Percentiles rank a stretch among this genome's conserved stretches.
These are phyloP conservation scores for Monosporascus sp. DNA, from an alignment of 2,329 filamentous ascomycete species.

Conservation along the genomic window DNA sequence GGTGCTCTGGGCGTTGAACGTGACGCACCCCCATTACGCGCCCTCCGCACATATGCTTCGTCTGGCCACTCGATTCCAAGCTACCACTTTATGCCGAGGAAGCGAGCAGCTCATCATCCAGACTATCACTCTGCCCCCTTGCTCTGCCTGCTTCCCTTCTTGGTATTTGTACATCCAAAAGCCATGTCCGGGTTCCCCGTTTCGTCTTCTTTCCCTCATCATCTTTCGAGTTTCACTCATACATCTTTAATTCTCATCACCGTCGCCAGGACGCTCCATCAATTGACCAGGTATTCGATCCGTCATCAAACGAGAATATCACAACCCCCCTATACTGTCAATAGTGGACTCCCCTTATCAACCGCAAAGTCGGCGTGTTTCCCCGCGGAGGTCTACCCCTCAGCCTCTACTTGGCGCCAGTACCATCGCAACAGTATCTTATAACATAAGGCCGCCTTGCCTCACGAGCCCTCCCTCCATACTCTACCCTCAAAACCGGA, in stretches of 20 bases:
- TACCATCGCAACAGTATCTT: slow-evolving; percentile 7
- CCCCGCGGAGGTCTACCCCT: background rate
- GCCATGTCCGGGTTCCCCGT: background rate
- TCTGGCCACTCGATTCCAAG: background rate
- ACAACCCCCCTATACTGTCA: background rate
- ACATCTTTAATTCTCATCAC: background rate
- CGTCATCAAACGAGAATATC: background rate
- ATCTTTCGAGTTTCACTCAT: background rate
- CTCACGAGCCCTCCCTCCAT: slow-evolving; percentile 11
- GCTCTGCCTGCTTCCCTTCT: background rate
- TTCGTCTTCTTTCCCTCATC: background rate
- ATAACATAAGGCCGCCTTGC: slow-evolving; percentile 23
- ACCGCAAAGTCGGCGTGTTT: background rate
- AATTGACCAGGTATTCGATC: background rate
- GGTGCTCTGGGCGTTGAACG: background rate
- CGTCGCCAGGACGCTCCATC: background rate
- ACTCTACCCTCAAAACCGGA: slow-evolving; percentile 4
- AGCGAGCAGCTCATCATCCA: background rate
- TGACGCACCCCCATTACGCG: background rate
- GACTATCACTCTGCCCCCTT: background rate
- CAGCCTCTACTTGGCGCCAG: slow-evolving; percentile 10
- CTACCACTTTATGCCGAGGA: background rate
- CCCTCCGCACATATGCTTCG: background rate
- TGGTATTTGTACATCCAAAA: background rate
- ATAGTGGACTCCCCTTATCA: background rate